Conservation (phyloP, 768 basidiomycete species). For the Sutorius australiensis region DNA sequence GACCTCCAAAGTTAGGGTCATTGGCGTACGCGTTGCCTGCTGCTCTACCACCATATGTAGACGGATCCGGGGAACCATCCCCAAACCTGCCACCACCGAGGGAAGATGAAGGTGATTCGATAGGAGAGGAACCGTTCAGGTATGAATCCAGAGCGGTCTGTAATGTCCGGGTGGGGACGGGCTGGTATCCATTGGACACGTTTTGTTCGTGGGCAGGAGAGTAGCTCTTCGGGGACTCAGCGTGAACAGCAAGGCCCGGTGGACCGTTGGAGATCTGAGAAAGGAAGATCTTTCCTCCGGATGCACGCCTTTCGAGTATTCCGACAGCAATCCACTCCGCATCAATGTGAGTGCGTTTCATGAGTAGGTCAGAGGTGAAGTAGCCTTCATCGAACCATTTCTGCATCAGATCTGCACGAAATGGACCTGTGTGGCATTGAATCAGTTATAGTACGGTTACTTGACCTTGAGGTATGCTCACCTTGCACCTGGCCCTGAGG, state of each 20-base stretch:
- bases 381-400: constrained; percentile 92
- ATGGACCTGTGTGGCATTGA: constrained; percentile 60
- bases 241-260: constrained; percentile 50
- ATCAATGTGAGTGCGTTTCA: constrained; percentile 77
- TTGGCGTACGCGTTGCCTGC: constrained; percentile 34
- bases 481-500: constrained; percentile 92
- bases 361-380: constrained; percentile 76
- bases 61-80: constrained; percentile 67
- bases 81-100: constrained; percentile 61
- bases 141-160: constrained; percentile 67
- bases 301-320: constrained; percentile 51
- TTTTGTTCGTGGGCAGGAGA: constrained; percentile 37
- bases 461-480: constrained; percentile 27
- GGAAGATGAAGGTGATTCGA: constrained; percentile 73
- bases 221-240: constrained; percentile 47
- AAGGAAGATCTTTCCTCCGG: constrained; percentile 59
- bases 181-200: constrained; percentile 55
- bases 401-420: constrained; percentile 87
- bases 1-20: constrained; percentile 37
- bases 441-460: background rate
- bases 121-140: constrained; percentile 48
- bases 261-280: constrained; percentile 46
- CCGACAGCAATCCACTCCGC: constrained; percentile 63
- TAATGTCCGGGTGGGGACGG: constrained; percentile 57
- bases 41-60: constrained; percentile 48